Evolutionary conservation across 2,329 filamentous ascomycete species (phyloP).

Genomic region (Penicillium sp.): DNA sequence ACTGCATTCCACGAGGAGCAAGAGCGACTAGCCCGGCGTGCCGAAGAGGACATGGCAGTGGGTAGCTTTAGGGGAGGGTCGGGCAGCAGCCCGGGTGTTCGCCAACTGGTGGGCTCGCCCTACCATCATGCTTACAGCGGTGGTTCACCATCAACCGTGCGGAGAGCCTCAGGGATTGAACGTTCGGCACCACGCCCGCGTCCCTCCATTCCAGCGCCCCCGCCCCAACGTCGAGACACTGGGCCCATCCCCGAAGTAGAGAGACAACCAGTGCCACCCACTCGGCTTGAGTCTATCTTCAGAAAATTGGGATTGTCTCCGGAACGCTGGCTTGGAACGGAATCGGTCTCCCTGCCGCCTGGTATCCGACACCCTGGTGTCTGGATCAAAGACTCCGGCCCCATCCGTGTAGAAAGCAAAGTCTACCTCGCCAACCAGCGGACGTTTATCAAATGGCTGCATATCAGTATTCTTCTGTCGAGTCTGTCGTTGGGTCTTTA

Average conservation of each 20-base stretch:
- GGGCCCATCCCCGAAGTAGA: constrained; percentile 24
- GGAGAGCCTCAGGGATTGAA: constrained; percentile 27
- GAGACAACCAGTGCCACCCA: constrained; percentile 50
- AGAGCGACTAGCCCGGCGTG: constrained; percentile 71
- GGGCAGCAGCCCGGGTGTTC: constrained; percentile 30
- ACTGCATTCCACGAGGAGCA: constrained; percentile 89
- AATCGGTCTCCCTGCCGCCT: constrained; percentile 64
- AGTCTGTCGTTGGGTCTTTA: constrained; percentile 79
- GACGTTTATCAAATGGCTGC: constrained; percentile 98
- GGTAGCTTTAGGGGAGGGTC: constrained; percentile 73
- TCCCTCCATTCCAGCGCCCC: constrained; percentile 39
- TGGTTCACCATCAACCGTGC: constrained; percentile 23
- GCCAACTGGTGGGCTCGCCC: constrained; percentile 36
- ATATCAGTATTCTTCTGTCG: constrained; percentile 84
- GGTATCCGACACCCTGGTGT: constrained; percentile 80
- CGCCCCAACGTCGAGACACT: constrained; percentile 34
- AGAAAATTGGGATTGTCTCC: constrained; percentile 78
- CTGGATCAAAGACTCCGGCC: constrained; percentile 93
- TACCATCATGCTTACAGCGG: constrained; percentile 25
- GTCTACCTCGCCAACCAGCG: constrained; percentile 98
- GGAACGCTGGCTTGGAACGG: constrained; percentile 58
- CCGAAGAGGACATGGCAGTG: constrained; percentile 83
- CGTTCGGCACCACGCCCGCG: constrained; percentile 24
- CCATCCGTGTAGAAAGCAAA: constrained; percentile 90
- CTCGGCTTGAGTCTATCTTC: constrained; percentile 65